A percentile compares a stretch with the other conserved stretches of the same genome.
phyloP scores from a whole-genome alignment of 139 green algal species.

The Closterium sp. region DNA sequence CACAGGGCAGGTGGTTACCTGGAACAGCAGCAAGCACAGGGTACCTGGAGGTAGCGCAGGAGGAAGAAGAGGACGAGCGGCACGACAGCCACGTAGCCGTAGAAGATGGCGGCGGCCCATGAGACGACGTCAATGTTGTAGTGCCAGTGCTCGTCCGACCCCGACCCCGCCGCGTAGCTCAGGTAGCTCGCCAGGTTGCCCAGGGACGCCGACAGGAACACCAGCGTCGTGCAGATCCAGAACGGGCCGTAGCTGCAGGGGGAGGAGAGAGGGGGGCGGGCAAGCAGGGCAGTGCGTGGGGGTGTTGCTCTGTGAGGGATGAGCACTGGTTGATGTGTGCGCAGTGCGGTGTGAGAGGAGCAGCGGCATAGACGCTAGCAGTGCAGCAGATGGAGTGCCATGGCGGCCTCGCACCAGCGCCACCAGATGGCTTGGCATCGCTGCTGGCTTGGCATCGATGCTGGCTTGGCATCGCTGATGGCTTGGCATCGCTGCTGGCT shows the following conservation, averaged over 20 bases:
- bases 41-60: constrained; percentile 40
- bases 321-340: not conserved
- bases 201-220: constrained; percentile 51
- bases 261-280: too few species aligned
- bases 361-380: too few species aligned
- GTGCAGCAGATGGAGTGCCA: too few species aligned
- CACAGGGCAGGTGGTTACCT: not conserved
- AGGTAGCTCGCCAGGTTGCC: constrained; percentile 55
- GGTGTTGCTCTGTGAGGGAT: not conserved
- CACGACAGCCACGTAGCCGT: constrained; percentile 54
- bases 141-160: constrained; percentile 34
- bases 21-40: too few species aligned
- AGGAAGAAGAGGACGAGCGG: constrained; percentile 53
- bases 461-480: too few species aligned
- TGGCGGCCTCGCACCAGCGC: too few species aligned
- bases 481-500: too few species aligned
- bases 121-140: constrained; percentile 58
- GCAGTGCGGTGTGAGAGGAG: too few species aligned
- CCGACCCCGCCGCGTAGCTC: constrained; percentile 8
- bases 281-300: not conserved
- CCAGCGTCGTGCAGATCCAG: constrained; percentile 61
- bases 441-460: too few species aligned
- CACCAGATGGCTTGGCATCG: too few species aligned
- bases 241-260: constrained; percentile 57
- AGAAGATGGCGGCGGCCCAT: constrained; percentile 49